phyloP scores from a whole-genome alignment of 108 stramenopile species.

The Pseudonitzschia delicatissima region DNA sequence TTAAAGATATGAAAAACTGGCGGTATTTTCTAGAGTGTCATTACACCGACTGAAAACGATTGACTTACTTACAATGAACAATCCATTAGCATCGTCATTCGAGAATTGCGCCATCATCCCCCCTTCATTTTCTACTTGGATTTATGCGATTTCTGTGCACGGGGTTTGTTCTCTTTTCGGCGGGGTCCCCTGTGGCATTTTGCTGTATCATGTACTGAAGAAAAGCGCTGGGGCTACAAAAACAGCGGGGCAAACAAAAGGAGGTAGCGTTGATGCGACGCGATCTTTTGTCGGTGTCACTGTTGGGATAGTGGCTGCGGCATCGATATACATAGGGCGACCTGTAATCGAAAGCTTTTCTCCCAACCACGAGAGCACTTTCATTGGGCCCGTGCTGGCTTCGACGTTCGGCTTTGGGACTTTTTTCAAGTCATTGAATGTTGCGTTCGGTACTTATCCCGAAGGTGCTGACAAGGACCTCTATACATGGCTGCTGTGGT shows the following conservation, averaged over 20 bases:
- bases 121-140: constrained; percentile 8
- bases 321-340: neutral
- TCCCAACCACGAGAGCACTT: constrained; percentile 5
- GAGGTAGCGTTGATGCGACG: no score
- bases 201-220: neutral
- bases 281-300: neutral
- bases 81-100: neutral
- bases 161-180: neutral
- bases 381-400: constrained; percentile 23
- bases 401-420: constrained; percentile 31
- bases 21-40: no score
- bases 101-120: neutral
- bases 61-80: neutral
- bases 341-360: neutral
- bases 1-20: no score
- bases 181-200: neutral
- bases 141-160: constrained; percentile 5
- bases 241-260: neutral
- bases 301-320: neutral
- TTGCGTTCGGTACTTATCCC: constrained; percentile 25
- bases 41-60: no score
- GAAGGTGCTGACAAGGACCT: constrained; percentile 21
- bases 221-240: neutral
- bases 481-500: constrained; percentile 30
- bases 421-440: constrained; percentile 30